Conservation (phyloP, 441 rosid species). For the Raphanus hybrid region DNA sequence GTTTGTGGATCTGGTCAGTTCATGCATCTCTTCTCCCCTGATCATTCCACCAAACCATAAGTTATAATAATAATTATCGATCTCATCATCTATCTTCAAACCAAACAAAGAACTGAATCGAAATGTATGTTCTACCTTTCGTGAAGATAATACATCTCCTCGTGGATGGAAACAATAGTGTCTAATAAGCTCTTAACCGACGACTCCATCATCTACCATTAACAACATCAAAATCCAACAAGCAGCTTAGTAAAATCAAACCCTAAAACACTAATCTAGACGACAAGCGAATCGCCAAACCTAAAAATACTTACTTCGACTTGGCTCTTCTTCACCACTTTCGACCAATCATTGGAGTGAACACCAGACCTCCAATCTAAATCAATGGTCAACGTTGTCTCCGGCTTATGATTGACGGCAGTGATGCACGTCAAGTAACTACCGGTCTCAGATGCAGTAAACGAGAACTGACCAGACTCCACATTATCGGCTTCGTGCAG, state of each 20-base stretch:
- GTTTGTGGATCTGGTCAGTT: constrained; percentile 58
- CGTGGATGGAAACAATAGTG: constrained; percentile 24
- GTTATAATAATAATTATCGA: background rate
- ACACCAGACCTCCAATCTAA: constrained; percentile 72
- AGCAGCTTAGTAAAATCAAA: background rate
- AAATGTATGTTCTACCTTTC: constrained; percentile 14
- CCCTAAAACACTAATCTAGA: background rate
- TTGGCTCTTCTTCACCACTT: constrained; percentile 67
- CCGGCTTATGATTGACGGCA: constrained; percentile 54
- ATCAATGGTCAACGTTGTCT: constrained; percentile 51
- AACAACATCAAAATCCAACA: constrained; percentile 21
- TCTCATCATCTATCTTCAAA: background rate
- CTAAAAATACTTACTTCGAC: constrained; percentile 49
- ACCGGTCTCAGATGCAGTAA: constrained; percentile 63
- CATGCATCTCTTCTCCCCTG: constrained; percentile 74
- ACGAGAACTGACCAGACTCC: constrained; percentile 68
- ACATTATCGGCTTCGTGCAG: constrained; percentile 51
- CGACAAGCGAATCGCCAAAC: background rate
- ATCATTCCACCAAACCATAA: constrained; percentile 16
- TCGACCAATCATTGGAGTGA: constrained; percentile 63
- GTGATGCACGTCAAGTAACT: constrained; percentile 57
- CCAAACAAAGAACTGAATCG: background rate
- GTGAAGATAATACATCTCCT: constrained; percentile 39
- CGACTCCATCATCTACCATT: constrained; percentile 30
- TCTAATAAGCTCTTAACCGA: constrained; percentile 28